phyloP scores from a whole-genome alignment of 2,329 filamentous ascomycete genomes.

The Catunica adiposa region DNA sequence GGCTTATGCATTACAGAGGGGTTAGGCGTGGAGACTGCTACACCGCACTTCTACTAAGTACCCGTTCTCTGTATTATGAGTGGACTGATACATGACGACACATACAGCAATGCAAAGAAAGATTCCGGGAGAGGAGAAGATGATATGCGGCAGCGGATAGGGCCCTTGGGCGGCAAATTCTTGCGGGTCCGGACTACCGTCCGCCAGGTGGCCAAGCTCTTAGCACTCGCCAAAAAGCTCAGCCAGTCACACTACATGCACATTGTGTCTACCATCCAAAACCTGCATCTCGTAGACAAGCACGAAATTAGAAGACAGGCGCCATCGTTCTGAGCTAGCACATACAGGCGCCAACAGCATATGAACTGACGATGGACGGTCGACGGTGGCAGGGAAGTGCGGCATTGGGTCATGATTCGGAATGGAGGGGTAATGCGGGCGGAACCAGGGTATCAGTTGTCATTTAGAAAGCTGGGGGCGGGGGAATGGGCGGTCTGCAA shows the following conservation, averaged over 20 bases:
- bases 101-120: neutral
- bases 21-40: slow-evolving; percentile 13
- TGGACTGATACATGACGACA: neutral
- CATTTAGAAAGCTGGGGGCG: neutral
- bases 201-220: no score
- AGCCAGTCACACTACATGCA: no score
- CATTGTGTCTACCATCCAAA: neutral
- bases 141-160: neutral
- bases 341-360: neutral
- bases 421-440: neutral
- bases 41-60: slow-evolving; percentile 12
- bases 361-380: neutral
- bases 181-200: neutral
- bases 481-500: neutral
- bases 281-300: neutral
- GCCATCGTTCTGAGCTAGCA: neutral
- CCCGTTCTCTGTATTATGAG: neutral
- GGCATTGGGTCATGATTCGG: neutral
- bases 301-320: neutral
- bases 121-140: neutral
- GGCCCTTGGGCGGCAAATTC: neutral
- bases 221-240: no score
- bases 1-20: slow-evolving; percentile 15
- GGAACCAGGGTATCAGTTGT: neutral
- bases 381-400: neutral